phyloP scores from a whole-genome alignment of 2,329 filamentous ascomycete genomes.

The Hirsutella thompsonii region DNA sequence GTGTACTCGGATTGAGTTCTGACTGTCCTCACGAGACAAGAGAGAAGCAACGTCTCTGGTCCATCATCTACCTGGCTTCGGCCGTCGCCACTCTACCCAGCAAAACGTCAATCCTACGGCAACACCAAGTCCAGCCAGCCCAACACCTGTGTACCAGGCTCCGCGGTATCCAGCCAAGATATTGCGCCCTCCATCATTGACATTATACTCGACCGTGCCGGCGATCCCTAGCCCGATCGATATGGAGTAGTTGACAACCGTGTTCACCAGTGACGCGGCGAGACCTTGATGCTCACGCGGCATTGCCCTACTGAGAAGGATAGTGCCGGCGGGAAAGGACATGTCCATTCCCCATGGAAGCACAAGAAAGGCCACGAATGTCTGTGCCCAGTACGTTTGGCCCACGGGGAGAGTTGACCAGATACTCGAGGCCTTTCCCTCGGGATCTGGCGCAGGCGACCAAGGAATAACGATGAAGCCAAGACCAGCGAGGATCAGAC shows the following conservation, averaged over 20 bases:
- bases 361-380: too few species aligned
- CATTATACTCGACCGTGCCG: slow-evolving; percentile 38
- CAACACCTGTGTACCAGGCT: slow-evolving; percentile 26
- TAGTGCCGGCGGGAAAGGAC: slow-evolving; percentile 43
- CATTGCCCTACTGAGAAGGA: slow-evolving; percentile 41
- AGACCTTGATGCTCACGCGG: slow-evolving; percentile 25
- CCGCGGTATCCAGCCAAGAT: slow-evolving; percentile 21
- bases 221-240: slow-evolving; percentile 49
- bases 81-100: too few species aligned
- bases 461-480: slow-evolving; percentile 16
- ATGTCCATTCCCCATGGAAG: slow-evolving; percentile 40
- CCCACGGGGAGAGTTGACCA: slow-evolving; percentile 10
- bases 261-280: slow-evolving; percentile 38
- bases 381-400: slow-evolving; percentile 20
- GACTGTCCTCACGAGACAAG: too few species aligned
- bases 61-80: too few species aligned
- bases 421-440: neutral
- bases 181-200: slow-evolving; percentile 13
- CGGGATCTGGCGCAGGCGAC: slow-evolving; percentile 3
- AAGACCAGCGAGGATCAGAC: slow-evolving; percentile 12
- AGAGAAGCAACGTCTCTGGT: too few species aligned
- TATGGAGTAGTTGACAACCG: slow-evolving; percentile 51
- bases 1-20: too few species aligned
- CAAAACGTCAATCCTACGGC: slow-evolving; percentile 10
- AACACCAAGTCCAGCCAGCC: slow-evolving; percentile 21